A percentile compares a stretch with the other conserved stretches of the same genome.
Evolutionary conservation across 1,284 basidiomycete genomes (phyloP).

Genomic region (Ceratorhiza oryzae-sativae): DNA sequence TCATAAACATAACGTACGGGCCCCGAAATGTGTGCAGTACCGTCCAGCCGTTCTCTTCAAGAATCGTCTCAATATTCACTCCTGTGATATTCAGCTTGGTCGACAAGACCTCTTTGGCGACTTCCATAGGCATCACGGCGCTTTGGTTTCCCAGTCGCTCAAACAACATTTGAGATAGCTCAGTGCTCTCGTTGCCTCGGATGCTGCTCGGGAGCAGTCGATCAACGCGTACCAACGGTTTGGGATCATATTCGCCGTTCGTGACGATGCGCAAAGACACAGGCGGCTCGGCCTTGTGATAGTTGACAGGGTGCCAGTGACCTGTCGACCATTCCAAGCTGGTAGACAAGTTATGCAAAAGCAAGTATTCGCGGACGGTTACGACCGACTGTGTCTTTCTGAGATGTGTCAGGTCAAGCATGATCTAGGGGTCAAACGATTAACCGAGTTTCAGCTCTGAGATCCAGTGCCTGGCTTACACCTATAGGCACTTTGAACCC

Average conservation of each 20-base stretch:
- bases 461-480: conserved; percentile 4
- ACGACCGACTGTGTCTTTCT: conserved; percentile 40
- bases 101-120: conserved; percentile 43
- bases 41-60: conserved; percentile 52
- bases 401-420: conserved; percentile 42
- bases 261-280: background rate
- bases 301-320: conserved; percentile 17
- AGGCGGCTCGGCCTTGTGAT: background rate
- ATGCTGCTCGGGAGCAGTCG: background rate
- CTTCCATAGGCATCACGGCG: conserved; percentile 13
- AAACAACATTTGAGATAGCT: conserved; percentile 36
- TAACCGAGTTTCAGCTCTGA: background rate
- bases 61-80: conserved; percentile 48
- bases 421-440: conserved; percentile 14
- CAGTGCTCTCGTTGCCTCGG: conserved; percentile 45
- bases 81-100: conserved; percentile 45
- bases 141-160: conserved; percentile 42
- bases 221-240: conserved; percentile 54
- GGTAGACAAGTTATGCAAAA: conserved; percentile 33
- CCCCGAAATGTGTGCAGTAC: conserved; percentile 52
- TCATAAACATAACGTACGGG: conserved; percentile 47
- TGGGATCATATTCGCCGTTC: conserved; percentile 48
- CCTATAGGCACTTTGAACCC: conserved; percentile 43
- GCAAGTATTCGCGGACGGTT: conserved; percentile 41
- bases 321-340: conserved; percentile 17